Evolutionary conservation across 2,329 filamentous ascomycete genomes (phyloP), one percentile per base, ranked within the genome.

Genomic region (Fusarium sp.): DNA sequence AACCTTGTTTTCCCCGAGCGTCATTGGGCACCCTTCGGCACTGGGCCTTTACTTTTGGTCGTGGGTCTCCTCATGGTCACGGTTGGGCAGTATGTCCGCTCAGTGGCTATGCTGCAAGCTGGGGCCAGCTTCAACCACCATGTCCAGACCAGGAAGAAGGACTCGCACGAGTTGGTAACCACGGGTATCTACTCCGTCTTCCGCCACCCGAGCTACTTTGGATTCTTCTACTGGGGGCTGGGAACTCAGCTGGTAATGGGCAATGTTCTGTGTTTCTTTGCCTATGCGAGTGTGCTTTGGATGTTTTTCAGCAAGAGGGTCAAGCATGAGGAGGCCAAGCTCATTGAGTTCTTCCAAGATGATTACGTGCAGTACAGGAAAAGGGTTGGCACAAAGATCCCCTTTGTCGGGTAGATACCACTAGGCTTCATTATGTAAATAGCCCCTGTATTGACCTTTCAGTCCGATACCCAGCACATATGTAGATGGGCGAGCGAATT

Each of bases 221-320:
- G 95, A 5, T 99, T 97, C 82, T 99, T 97, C 80, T 98, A 94
- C 89, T 99, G 95, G 95, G 93, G 92, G 0, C 75, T 98, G n/a
- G 96, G 96, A 7, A 97, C 94, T 14, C 96, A 99, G 83, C 76
- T 98, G 43, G 88, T 97, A 55, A 84, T 97, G 67, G 95, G 95
- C 19, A 99, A 99, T 79, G 80, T 86, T 10, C 69, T 97, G 3
- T 97, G 93, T 77, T 88, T 96, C 58, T 70, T 90, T 8, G 91
- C 80, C 3, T 98, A 97, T 81, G 80, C 87, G 0, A 77, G 85
- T 9, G 91, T 96, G 17, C 78, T 99, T 70, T 97, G 93, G 93
- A 84, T 82, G 62, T 99, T 99, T 78, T 99, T 99, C 77, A 85
- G 83, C 17, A 81, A 77, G 14, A 84, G 96, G 62, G 94, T 98